phyloP scores from a whole-genome alignment of 2,329 filamentous ascomycete species.

The Colletotrichum spinosum region DNA sequence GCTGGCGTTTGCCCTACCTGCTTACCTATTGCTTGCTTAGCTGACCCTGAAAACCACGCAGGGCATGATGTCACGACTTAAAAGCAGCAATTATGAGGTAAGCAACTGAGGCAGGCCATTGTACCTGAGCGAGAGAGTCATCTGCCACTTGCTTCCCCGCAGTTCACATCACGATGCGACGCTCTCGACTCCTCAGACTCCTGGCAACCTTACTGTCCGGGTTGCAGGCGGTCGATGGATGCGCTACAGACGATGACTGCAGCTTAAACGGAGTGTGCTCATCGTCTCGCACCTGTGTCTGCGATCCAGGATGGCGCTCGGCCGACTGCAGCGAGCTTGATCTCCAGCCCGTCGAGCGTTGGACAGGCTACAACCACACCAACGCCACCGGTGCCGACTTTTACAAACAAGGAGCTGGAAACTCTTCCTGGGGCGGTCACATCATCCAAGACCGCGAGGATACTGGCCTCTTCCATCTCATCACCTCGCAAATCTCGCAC shows the following conservation, averaged over 20 bases:
- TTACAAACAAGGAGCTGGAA: conserved; percentile 43
- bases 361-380: conserved; percentile 60
- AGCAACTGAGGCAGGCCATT: no score
- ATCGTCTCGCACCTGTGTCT: conserved; percentile 37
- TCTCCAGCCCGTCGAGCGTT: conserved; percentile 52
- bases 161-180: background rate
- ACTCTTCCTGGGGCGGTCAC: conserved; percentile 61
- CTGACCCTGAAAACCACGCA: no score
- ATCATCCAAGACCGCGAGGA: conserved; percentile 57
- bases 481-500: conserved; percentile 57
- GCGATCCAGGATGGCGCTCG: conserved; percentile 57
- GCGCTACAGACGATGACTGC: conserved; percentile 44
- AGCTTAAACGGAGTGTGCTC: conserved; percentile 46
- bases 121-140: no score
- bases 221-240: conserved; percentile 12
- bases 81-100: no score
- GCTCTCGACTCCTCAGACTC: background rate
- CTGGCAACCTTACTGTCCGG: background rate
- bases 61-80: no score
- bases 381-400: conserved; percentile 26
- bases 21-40: no score
- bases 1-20: no score
- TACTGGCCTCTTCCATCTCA: conserved; percentile 54
- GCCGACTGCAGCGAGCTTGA: conserved; percentile 58
- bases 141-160: no score